Conservation (phyloP, 495 filamentous ascomycete species). For the Mycothermus thermophilus region DNA sequence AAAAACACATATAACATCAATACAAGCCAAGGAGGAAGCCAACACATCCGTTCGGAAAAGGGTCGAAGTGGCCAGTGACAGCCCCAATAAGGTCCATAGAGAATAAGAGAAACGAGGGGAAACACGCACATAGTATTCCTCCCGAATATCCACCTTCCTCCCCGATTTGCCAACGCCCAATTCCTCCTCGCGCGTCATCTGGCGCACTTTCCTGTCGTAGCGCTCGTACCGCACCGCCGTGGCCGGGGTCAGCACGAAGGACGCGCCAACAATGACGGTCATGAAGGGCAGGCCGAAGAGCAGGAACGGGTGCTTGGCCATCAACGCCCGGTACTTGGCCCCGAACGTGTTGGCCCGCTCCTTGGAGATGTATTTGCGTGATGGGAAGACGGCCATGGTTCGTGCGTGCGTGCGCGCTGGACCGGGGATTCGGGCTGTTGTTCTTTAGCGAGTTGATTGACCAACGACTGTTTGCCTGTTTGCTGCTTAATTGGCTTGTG, state of each 20-base stretch:
- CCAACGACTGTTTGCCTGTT: too few species aligned
- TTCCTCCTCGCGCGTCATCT: constrained; percentile 70
- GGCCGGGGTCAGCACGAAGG: constrained; percentile 86
- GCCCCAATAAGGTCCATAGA: too few species aligned
- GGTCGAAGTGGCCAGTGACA: too few species aligned
- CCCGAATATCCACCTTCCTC: constrained; percentile 61
- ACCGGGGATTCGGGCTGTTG: too few species aligned
- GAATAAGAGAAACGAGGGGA: not conserved
- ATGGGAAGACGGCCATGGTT: constrained; percentile 58
- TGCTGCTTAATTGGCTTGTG: too few species aligned
- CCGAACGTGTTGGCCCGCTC: constrained; percentile 51
- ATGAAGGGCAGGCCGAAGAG: constrained; percentile 96
- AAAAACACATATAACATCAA: not conserved
- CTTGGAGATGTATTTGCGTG: constrained; percentile 54
- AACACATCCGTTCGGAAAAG: not conserved
- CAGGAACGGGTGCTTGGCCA: constrained; percentile 70
- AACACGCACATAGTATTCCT: constrained; percentile 86
- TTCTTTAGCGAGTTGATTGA: too few species aligned
- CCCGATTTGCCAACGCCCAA: constrained; percentile 60
- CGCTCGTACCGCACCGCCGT: constrained; percentile 87
- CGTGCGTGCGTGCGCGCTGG: not conserved
- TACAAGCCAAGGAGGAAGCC: not conserved
- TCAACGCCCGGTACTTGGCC: constrained; percentile 54
- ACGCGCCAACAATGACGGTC: constrained; percentile 78
- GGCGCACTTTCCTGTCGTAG: constrained; percentile 73